Conservation (phyloP, 441 rosid species). For the Gossypium lobatum region DNA sequence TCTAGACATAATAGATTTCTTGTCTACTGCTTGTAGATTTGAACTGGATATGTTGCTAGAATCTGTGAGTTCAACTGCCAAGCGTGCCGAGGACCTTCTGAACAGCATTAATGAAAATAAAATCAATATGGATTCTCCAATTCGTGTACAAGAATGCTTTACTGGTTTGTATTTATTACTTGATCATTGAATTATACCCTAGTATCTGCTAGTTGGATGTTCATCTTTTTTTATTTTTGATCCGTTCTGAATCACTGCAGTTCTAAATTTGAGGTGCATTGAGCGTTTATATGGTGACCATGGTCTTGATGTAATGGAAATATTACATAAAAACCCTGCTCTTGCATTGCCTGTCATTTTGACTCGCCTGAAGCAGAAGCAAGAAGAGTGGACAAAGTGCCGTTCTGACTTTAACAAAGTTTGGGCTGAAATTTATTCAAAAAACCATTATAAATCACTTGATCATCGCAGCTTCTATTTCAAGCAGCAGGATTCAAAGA, state of each 20-base stretch:
- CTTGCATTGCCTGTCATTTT: conserved; percentile 84
- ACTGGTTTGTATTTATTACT: conserved; percentile 50
- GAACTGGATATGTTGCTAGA: conserved; percentile 99
- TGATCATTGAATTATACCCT: conserved; percentile 7
- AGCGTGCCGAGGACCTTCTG: conserved; percentile 81
- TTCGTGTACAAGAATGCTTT: conserved; percentile 71
- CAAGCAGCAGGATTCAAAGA: conserved; percentile 99
- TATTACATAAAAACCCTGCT: conserved; percentile 78
- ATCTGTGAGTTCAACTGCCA: conserved; percentile 84
- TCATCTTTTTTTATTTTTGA: conserved; percentile 8
- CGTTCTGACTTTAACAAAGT: conserved; percentile 93
- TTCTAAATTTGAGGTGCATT: conserved; percentile 85
- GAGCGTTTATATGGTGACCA: conserved; percentile 98
- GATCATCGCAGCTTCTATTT: conserved; percentile 99
- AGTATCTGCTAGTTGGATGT: background rate
- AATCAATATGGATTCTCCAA: conserved; percentile 41
- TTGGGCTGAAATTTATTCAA: conserved; percentile 96
- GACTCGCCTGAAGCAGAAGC: conserved; percentile 96
- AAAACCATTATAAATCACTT: conserved; percentile 94
- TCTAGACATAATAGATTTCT: background rate
- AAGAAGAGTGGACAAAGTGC: conserved; percentile 96
- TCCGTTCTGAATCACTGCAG: conserved; percentile 36
- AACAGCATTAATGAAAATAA: conserved; percentile 68
- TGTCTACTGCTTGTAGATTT: conserved; percentile 50
- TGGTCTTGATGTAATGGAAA: conserved; percentile 96